Percentiles rank a stretch among this genome's conserved stretches.
Conservation (phyloP, 176 grass and related monocot species). For the Lolium perenne region DNA sequence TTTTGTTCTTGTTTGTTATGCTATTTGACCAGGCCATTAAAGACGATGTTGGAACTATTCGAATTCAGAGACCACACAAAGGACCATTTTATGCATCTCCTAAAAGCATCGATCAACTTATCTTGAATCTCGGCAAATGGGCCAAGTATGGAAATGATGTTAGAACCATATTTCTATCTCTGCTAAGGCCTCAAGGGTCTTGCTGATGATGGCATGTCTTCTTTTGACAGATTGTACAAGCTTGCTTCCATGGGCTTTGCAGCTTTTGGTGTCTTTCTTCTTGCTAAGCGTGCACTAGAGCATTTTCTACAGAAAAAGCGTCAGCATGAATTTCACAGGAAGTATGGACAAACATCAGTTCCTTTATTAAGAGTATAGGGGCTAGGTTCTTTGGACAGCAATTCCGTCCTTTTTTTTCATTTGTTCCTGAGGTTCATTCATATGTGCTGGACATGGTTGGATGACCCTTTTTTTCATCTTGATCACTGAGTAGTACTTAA, state of each 20-base stretch:
- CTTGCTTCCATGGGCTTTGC: conserved; percentile 93
- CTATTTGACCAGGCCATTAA: conserved; percentile 78
- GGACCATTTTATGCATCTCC: conserved; percentile 93
- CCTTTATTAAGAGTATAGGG: neutral
- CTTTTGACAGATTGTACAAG: conserved; percentile 67
- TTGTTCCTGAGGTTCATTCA: conserved; percentile 5
- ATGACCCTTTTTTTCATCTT: neutral
- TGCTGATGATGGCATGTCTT: conserved; percentile 40
- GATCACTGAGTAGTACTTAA: neutral
- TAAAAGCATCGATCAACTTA: conserved; percentile 88
- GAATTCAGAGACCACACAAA: conserved; percentile 90
- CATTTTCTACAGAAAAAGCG: conserved; percentile 80
- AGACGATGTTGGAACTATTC: conserved; percentile 94
- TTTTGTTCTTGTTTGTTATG: conserved; percentile 39
- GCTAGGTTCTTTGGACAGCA: neutral
- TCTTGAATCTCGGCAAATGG: conserved; percentile 94
- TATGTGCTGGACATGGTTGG: conserved; percentile 12
- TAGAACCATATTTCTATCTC: conserved; percentile 5
- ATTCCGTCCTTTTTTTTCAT: neutral
- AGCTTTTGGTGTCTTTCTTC: conserved; percentile 78
- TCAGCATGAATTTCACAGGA: conserved; percentile 72
- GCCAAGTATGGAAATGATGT: conserved; percentile 67
- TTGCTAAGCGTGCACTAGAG: conserved; percentile 84
- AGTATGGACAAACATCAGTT: conserved; percentile 45
- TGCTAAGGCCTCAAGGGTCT: neutral